phyloP scores from a whole-genome alignment of 345 rosid genomes.

The Bretschneidera sinensis region DNA sequence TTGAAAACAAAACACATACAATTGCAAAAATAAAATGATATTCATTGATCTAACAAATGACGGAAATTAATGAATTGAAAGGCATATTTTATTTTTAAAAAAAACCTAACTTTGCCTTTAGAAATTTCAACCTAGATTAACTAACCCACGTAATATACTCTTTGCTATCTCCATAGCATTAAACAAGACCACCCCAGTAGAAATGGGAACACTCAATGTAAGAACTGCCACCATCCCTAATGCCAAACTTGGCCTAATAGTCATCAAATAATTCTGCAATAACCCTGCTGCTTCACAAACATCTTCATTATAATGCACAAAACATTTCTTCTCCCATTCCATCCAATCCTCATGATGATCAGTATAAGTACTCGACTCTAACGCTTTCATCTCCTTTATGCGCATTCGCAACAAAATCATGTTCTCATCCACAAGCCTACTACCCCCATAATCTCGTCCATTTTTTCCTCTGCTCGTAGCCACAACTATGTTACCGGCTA shows the following conservation, averaged over 20 bases:
- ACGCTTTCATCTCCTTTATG: constrained; percentile 21
- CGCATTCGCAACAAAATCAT: constrained; percentile 28
- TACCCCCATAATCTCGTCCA: constrained; percentile 12
- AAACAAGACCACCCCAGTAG: constrained; percentile 12
- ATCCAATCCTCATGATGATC: constrained; percentile 23
- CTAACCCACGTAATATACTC: constrained; percentile 2
- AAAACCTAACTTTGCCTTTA: no score
- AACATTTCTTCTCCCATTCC: constrained; percentile 33
- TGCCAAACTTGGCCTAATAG: constrained; percentile 23
- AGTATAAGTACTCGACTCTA: constrained; percentile 5
- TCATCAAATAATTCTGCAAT: constrained; percentile 24
- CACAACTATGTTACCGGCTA: neutral
- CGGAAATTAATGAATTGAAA: no score
- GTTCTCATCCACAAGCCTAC: constrained; percentile 21
- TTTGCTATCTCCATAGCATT: constrained; percentile 13
- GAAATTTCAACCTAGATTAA: no score
- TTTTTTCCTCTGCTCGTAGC: neutral
- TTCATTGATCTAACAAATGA: no score
- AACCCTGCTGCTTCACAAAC: constrained; percentile 23
- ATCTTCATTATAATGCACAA: constrained; percentile 14
- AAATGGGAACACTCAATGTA: neutral
- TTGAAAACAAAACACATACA: no score
- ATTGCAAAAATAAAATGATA: no score
- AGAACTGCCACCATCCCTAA: constrained; percentile 17
- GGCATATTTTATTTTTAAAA: no score